Evolutionary conservation across 352 stramenopile species (phyloP).

Genomic region (Halophytophthora polymorphica): DNA sequence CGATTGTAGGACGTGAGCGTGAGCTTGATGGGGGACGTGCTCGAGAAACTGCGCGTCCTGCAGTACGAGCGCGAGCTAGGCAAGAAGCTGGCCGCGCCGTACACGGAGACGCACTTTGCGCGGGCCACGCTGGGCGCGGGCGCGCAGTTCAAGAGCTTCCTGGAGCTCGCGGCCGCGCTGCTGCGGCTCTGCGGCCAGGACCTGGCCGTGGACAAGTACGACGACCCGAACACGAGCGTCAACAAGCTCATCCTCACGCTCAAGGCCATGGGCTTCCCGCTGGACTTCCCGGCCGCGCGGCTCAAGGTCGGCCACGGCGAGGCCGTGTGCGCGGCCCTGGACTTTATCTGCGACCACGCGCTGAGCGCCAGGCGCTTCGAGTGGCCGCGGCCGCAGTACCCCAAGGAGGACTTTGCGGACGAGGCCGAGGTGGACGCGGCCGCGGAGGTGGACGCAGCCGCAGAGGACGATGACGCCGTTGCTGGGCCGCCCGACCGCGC

Average conservation of each 20-base stretch:
- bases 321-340: constrained; percentile 61
- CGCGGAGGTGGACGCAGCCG: constrained; percentile 49
- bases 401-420: constrained; percentile 80
- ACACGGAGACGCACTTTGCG: constrained; percentile 77
- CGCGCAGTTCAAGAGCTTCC: constrained; percentile 78
- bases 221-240: constrained; percentile 83
- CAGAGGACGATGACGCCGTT: constrained; percentile 52
- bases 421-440: constrained; percentile 74
- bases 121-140: constrained; percentile 50
- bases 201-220: constrained; percentile 85
- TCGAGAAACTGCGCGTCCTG: constrained; percentile 81
- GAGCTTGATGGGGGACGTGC: constrained; percentile 78
- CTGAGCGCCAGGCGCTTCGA: constrained; percentile 57
- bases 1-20: constrained; percentile 61
- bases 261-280: constrained; percentile 77
- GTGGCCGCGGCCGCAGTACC: constrained; percentile 68
- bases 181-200: constrained; percentile 80
- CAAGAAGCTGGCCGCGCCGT: constrained; percentile 79
- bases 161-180: constrained; percentile 67
- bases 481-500: constrained; percentile 34
- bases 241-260: constrained; percentile 86
- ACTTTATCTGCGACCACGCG: constrained; percentile 84
- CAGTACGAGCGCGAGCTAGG: constrained; percentile 74
- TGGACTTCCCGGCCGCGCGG: constrained; percentile 79
- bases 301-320: constrained; percentile 79